These are phyloP conservation scores for Furcasterigmium furcatum DNA, from an alignment of 2,329 filamentous ascomycete species.

Conservation along the genomic window DNA sequence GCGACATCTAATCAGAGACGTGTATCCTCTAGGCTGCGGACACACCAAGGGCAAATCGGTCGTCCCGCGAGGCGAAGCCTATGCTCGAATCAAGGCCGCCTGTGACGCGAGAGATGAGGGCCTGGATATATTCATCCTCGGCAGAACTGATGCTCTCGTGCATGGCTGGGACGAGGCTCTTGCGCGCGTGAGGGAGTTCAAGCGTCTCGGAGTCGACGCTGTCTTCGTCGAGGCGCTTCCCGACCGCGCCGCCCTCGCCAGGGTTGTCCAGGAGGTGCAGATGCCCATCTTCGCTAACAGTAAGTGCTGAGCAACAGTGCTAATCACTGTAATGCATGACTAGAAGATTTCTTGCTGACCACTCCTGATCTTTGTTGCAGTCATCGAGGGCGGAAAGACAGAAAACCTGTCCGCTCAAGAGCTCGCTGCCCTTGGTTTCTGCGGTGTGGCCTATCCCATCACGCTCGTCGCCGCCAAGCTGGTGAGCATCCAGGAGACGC, in stretches of 20 bases:
- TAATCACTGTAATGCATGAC: not conserved
- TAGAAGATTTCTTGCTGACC: not conserved
- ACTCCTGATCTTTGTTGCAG: no score
- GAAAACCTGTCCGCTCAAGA: constrained; percentile 29
- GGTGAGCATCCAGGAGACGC: constrained; percentile 31
- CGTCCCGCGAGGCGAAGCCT: constrained; percentile 39
- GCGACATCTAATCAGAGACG: accelerated
- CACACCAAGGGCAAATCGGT: constrained; percentile 44
- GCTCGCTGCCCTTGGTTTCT: constrained; percentile 31
- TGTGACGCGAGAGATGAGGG: constrained; percentile 40
- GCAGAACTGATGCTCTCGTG: constrained; percentile 37
- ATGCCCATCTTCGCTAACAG: constrained; percentile 36
- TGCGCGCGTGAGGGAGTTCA: constrained; percentile 33
- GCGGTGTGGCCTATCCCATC: constrained; percentile 38
- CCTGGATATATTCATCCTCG: constrained; percentile 40
- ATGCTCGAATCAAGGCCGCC: constrained; percentile 40
- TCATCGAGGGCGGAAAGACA: constrained; percentile 28
- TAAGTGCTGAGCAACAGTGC: not conserved
- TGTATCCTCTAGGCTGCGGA: constrained; percentile 17
- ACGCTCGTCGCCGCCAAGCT: constrained; percentile 38
- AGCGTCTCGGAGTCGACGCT: constrained; percentile 35
- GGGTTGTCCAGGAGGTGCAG: constrained; percentile 28
- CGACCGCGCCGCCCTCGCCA: constrained; percentile 36
- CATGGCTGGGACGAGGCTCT: constrained; percentile 41
- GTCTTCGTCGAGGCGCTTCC: constrained; percentile 39